These are phyloP conservation scores for Calonectria honghensis DNA, from an alignment of 2,329 filamentous ascomycete genomes.

Conservation along the genomic window DNA sequence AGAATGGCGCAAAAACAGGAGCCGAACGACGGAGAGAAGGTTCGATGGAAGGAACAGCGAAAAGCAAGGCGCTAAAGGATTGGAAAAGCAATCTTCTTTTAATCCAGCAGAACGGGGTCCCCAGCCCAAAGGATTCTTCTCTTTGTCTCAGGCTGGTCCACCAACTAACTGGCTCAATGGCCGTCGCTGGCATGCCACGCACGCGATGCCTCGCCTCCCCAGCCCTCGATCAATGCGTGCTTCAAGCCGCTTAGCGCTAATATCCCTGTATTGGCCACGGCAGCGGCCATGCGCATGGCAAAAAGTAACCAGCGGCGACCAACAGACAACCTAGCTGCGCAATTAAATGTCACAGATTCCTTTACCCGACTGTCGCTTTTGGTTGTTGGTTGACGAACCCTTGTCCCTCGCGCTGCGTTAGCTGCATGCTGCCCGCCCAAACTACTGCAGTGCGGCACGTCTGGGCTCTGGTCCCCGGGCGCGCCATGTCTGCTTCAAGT, in stretches of 20 bases:
- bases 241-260: constrained; percentile 31
- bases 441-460: constrained; percentile 30
- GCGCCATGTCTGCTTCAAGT: constrained; percentile 36
- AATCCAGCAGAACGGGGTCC: not conserved
- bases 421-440: constrained; percentile 40
- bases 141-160: not conserved
- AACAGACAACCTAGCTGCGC: not conserved
- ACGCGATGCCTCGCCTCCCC: not conserved
- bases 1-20: constrained; percentile 25
- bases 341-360: not conserved
- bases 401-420: constrained; percentile 35
- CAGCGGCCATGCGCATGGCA: not conserved
- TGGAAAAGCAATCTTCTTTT: constrained; percentile 5
- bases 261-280: constrained; percentile 13
- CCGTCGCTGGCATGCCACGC: constrained; percentile 23
- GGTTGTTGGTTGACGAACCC: constrained; percentile 33
- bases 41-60: not conserved
- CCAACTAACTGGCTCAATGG: not conserved
- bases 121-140: not conserved
- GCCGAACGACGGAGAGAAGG: constrained; percentile 3
- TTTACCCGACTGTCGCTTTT: not conserved
- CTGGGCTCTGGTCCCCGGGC: constrained; percentile 7
- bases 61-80: not conserved
- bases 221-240: constrained; percentile 11
- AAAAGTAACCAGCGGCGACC: not conserved